A percentile compares a stretch with the other conserved stretches of the same genome.
These are phyloP conservation scores for Gaultheria prostrata DNA, from an alignment of 148 eudicot species.

Conservation along the genomic window DNA sequence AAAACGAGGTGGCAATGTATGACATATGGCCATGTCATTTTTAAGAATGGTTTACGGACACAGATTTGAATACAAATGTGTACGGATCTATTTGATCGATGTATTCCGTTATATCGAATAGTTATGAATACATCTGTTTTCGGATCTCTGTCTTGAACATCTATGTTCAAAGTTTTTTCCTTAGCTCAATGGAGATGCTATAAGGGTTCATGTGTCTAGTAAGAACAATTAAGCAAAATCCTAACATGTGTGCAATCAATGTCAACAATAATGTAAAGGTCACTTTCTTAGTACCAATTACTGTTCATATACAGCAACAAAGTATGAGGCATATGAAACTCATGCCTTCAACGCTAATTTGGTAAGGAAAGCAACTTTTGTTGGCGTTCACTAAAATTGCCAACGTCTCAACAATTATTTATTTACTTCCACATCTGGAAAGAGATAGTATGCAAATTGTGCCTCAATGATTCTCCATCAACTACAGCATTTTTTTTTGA, in stretches of 20 bases:
- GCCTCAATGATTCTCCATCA: not conserved
- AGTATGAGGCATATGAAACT: conserved; percentile 3
- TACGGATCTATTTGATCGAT: too few species aligned
- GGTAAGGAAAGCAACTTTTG: conserved; percentile 12
- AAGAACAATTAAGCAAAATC: too few species aligned
- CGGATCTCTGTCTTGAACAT: too few species aligned
- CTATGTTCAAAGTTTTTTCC: too few species aligned
- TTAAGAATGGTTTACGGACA: too few species aligned
- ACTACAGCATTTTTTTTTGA: not conserved
- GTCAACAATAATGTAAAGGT: not conserved
- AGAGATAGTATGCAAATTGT: not conserved
- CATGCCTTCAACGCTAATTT: not conserved
- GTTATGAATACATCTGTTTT: too few species aligned
- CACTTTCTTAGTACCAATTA: not conserved
- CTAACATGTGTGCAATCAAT: not conserved
- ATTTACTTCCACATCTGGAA: not conserved
- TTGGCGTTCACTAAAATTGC: not conserved
- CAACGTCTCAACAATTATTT: not conserved
- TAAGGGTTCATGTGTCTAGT: too few species aligned
- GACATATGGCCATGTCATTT: too few species aligned
- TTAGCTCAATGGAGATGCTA: too few species aligned
- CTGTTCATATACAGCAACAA: not conserved
- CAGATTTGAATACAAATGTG: too few species aligned
- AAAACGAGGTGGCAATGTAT: too few species aligned
- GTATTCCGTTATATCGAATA: too few species aligned